Percentiles rank a stretch among this genome's conserved stretches.
These are phyloP conservation scores for Sequoia sempervirens DNA, from an alignment of 75 land plant genomes.

Conservation along the genomic window DNA sequence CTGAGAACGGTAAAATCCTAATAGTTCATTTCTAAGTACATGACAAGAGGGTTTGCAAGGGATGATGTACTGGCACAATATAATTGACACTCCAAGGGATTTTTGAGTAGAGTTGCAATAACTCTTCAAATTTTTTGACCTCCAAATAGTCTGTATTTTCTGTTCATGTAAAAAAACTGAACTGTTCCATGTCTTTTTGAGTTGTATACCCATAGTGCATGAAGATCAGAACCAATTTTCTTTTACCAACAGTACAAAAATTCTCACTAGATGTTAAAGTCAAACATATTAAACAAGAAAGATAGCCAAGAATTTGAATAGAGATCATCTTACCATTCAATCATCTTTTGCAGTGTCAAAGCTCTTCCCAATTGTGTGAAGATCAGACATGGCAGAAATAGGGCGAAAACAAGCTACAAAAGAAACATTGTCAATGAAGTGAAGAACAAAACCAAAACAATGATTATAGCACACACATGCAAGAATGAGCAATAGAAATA, in stretches of 20 bases:
- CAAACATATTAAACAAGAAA: neutral
- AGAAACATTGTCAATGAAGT: neutral
- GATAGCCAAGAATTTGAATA: neutral
- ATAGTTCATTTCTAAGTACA: neutral
- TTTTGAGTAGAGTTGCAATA: neutral
- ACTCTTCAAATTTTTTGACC: neutral
- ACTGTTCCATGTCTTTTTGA: neutral
- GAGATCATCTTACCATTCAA: constrained; percentile 62
- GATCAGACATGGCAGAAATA: constrained; percentile 91
- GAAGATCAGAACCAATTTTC: neutral
- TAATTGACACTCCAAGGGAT: neutral
- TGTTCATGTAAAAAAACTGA: constrained; percentile 11
- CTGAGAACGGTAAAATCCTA: neutral
- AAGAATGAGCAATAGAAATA: neutral
- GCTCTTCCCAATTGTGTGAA: constrained; percentile 91
- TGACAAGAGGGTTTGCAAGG: neutral
- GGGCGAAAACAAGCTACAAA: constrained; percentile 87
- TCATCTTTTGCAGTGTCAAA: constrained; percentile 75
- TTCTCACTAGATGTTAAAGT: neutral
- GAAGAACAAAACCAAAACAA: constrained; percentile 1
- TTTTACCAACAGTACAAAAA: neutral
- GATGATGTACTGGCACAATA: neutral
- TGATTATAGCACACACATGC: neutral
- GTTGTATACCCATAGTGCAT: neutral
- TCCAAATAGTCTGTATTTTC: neutral